A percentile compares a stretch with the other conserved stretches of the same genome.
phyloP scores from a whole-genome alignment of 106 monocot genomes.

The Hemerocallis citrina region DNA sequence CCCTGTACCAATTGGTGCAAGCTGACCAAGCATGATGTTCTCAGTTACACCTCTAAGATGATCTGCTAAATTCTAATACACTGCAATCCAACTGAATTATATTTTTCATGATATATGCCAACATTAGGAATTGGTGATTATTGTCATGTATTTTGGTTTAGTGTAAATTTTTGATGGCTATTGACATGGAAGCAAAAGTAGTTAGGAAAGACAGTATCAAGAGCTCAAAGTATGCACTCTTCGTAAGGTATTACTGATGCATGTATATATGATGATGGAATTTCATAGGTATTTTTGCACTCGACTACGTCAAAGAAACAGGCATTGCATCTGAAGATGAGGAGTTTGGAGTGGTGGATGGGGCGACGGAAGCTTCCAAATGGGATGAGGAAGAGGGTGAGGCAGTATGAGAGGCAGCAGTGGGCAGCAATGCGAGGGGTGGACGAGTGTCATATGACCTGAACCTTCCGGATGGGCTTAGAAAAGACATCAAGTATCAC shows the following conservation, averaged over 20 bases:
- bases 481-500: constrained; percentile 84
- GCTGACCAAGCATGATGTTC: constrained; percentile 98
- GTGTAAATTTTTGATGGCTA: too few relatives aligned
- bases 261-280: too few relatives aligned
- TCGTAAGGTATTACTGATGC: too few relatives aligned
- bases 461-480: constrained; percentile 71
- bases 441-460: constrained; percentile 51
- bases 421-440: constrained; percentile 87
- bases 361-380: constrained; percentile 42
- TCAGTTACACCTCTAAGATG: constrained; percentile 88
- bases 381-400: constrained; percentile 45
- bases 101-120: too few relatives aligned
- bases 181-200: too few relatives aligned
- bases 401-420: constrained; percentile 75
- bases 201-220: too few relatives aligned
- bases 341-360: constrained; percentile 83
- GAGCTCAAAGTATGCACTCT: too few relatives aligned
- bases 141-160: too few relatives aligned
- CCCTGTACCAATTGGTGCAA: constrained; percentile 94
- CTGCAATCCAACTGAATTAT: too few relatives aligned
- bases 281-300: constrained; percentile 80
- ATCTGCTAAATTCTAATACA: too few relatives aligned
- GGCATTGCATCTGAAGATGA: constrained; percentile 54
- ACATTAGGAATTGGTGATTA: too few relatives aligned
- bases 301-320: constrained; percentile 85